These are phyloP conservation scores for Orbilia javanica DNA, from an alignment of 2,329 filamentous ascomycete species.

Conservation along the genomic window DNA sequence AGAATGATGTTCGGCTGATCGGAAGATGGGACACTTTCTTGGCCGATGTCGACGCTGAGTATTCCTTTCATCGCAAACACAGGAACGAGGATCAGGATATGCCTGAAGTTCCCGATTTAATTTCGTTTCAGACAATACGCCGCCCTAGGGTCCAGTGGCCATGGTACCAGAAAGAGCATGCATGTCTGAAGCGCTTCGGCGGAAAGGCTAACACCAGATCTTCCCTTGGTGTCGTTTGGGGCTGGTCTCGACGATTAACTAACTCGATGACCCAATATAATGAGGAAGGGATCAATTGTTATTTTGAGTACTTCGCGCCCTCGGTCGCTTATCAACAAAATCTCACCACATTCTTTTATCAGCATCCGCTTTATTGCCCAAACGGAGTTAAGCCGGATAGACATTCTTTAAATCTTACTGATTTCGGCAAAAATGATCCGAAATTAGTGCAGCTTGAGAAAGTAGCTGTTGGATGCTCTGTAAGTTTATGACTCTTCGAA, in stretches of 20 bases:
- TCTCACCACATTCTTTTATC: slow-evolving; percentile 30
- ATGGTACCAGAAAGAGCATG: slow-evolving; percentile 7
- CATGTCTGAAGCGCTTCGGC: slow-evolving; percentile 9
- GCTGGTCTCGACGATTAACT: slow-evolving; percentile 12
- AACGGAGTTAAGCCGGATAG: neutral
- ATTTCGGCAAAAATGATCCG: slow-evolving; percentile 33
- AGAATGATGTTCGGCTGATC: slow-evolving; percentile 30
- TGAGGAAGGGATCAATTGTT: slow-evolving; percentile 20
- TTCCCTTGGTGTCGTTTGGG: slow-evolving; percentile 28
- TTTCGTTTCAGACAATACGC: slow-evolving; percentile 22
- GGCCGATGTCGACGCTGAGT: slow-evolving; percentile 33
- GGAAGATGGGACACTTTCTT: slow-evolving; percentile 38
- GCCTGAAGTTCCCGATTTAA: slow-evolving; percentile 19
- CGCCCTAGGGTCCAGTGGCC: slow-evolving; percentile 14
- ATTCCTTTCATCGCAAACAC: slow-evolving; percentile 29
- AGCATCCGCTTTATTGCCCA: slow-evolving; percentile 27
- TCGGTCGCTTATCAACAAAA: slow-evolving; percentile 5
- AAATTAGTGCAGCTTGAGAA: slow-evolving; percentile 16
- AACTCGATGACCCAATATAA: slow-evolving; percentile 16
- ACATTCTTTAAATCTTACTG: neutral
- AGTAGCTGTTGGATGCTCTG: slow-evolving; percentile 18
- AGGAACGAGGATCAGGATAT: slow-evolving; percentile 22
- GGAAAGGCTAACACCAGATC: neutral
- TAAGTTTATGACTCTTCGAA: neutral
- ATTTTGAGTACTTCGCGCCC: slow-evolving; percentile 24